These are phyloP conservation scores for Pythium monospermum DNA, from an alignment of 352 stramenopile genomes.

Conservation along the genomic window DNA sequence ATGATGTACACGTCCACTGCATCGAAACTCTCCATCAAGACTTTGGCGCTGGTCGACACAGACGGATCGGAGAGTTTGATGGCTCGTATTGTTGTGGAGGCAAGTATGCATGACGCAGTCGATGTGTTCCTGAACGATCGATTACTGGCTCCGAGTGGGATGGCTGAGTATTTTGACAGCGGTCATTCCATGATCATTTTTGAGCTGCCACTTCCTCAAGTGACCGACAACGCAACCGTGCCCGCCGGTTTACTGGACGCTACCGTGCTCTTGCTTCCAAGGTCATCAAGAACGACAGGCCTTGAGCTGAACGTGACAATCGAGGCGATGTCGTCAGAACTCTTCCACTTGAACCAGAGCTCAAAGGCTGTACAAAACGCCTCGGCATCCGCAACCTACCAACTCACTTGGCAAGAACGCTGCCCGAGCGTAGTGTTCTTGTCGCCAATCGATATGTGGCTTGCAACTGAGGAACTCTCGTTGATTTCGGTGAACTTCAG, in stretches of 20 bases:
- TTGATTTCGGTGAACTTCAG: neutral
- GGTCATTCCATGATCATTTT: too few species aligned
- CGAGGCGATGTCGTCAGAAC: conserved; percentile 2
- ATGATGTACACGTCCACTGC: neutral
- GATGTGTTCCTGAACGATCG: conserved; percentile 9
- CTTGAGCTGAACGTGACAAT: conserved; percentile 7
- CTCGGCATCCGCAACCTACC: neutral
- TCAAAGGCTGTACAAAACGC: neutral
- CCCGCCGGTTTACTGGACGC: neutral
- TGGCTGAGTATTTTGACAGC: neutral
- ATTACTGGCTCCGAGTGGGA: neutral
- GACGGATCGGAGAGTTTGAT: conserved; percentile 12
- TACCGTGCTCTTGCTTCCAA: conserved; percentile 8
- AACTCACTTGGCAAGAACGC: neutral
- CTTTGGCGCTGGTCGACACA: conserved; percentile 1
- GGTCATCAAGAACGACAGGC: neutral
- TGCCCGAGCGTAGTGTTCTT: neutral
- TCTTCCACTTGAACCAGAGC: conserved; percentile 11
- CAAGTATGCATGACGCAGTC: neutral
- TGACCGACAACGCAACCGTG: neutral
- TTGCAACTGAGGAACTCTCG: neutral
- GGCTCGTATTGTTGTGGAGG: neutral
- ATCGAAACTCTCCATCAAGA: neutral
- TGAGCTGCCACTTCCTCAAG: neutral
- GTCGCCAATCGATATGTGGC: conserved; percentile 7